These are phyloP conservation scores for Anastatica hierochuntica DNA, from an alignment of 345 rosid species.

Conservation along the genomic window DNA sequence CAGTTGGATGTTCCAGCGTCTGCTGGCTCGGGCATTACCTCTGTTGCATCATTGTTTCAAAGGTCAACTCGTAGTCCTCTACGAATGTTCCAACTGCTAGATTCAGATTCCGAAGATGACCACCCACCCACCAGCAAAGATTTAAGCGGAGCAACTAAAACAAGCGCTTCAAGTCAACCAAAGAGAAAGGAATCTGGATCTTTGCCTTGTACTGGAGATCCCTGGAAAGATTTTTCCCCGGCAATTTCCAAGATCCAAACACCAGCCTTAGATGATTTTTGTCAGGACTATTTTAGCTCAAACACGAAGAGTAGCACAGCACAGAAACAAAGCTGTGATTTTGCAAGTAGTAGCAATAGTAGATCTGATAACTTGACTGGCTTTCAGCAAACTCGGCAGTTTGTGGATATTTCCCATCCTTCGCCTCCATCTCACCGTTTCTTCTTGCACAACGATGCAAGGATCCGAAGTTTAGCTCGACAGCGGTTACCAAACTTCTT, in stretches of 20 bases:
- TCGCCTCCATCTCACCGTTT: constrained; percentile 66
- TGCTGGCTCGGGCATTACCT: constrained; percentile 29
- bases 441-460: constrained; percentile 68
- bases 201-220: constrained; percentile 30
- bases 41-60: constrained; percentile 33
- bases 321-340: constrained; percentile 21
- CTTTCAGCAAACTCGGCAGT: constrained; percentile 22
- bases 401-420: constrained; percentile 30
- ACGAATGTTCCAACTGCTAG: constrained; percentile 70
- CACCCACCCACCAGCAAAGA: constrained; percentile 26
- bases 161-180: constrained; percentile 15
- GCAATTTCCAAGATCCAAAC: constrained; percentile 42
- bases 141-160: constrained; percentile 23
- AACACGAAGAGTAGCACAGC: constrained; percentile 26
- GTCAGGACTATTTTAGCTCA: constrained; percentile 65
- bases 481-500: constrained; percentile 61
- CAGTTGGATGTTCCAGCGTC: constrained; percentile 34
- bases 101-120: constrained; percentile 67
- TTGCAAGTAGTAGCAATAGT: constrained; percentile 11
- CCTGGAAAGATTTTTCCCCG: constrained; percentile 62
- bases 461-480: constrained; percentile 44
- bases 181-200: constrained; percentile 25
- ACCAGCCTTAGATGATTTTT: constrained; percentile 75
- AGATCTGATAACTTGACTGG: constrained; percentile 4
- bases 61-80: constrained; percentile 63